Percentiles rank a stretch among this genome's conserved stretches.
Evolutionary conservation across 352 stramenopile species (phyloP).

Genomic region (Phytophthora rubi): DNA sequence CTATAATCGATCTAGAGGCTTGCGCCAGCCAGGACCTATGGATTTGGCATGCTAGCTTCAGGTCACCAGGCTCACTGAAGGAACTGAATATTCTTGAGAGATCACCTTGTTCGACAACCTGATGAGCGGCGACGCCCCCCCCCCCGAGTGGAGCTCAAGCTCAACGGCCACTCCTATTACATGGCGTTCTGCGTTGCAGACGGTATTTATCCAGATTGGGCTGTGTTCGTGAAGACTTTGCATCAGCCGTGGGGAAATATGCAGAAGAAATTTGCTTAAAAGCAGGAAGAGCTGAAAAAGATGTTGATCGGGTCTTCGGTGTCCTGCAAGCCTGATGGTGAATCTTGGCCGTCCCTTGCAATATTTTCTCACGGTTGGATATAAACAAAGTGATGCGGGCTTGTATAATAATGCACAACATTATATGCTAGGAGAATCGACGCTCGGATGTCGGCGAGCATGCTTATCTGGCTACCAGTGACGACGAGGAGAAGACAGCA

Average conservation of each 20-base stretch:
- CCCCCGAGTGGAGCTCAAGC: too few relatives aligned
- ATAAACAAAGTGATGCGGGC: slow-evolving; percentile 2
- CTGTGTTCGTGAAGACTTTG: too few relatives aligned
- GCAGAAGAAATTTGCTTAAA: not conserved
- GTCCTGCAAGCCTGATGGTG: slow-evolving; percentile 2
- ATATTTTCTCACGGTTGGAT: not conserved
- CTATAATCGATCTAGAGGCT: too few relatives aligned
- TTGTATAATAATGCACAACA: slow-evolving; percentile 10
- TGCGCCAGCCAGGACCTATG: too few relatives aligned
- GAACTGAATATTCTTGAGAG: too few relatives aligned
- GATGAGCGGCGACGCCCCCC: too few relatives aligned
- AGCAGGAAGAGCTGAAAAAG: not conserved
- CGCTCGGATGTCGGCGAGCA: not conserved
- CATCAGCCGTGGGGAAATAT: not conserved
- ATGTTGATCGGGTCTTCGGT: slow-evolving; percentile 3
- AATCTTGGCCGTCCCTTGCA: slow-evolving; percentile 5
- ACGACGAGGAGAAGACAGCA: not conserved
- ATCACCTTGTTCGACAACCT: too few relatives aligned
- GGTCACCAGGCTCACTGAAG: too few relatives aligned
- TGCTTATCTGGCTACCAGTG: not conserved
- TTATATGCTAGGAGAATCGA: slow-evolving; percentile 7
- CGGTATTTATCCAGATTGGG: not conserved
- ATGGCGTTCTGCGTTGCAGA: too few relatives aligned
- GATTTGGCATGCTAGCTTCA: too few relatives aligned
- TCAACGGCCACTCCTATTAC: too few relatives aligned